Evolutionary conservation across 768 basidiomycete genomes (phyloP).

Genomic region (Sporobolomyces pararoseus): DNA sequence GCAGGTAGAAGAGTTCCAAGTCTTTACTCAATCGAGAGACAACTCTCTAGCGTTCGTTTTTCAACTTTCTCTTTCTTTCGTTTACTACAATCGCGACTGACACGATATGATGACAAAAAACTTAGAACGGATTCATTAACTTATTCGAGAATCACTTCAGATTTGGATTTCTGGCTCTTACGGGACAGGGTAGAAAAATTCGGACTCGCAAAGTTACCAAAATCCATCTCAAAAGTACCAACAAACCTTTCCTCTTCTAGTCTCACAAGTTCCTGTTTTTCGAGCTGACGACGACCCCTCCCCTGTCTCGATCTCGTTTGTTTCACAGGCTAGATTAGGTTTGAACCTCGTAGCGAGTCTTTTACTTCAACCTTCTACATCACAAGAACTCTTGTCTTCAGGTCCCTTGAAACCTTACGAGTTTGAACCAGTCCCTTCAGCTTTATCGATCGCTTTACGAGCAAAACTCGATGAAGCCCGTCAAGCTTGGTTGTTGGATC

Average conservation of each 20-base stretch:
- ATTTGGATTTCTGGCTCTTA: constrained; percentile 40
- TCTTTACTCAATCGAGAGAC: constrained; percentile 1
- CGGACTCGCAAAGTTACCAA: constrained; percentile 16
- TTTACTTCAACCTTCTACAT: constrained; percentile 32
- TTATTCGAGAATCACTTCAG: constrained; percentile 34
- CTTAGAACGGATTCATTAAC: constrained; percentile 29
- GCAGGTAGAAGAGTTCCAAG: constrained; percentile 69
- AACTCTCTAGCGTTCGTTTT: constrained; percentile 14
- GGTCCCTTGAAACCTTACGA: constrained; percentile 33
- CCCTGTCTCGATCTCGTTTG: background rate
- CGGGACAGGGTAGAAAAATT: constrained; percentile 33
- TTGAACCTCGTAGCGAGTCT: constrained; percentile 31
- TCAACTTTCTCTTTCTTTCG: background rate
- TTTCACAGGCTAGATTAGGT: constrained; percentile 33
- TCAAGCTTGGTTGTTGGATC: background rate
- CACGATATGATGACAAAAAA: background rate
- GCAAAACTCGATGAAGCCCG: constrained; percentile 32
- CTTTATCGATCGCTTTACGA: constrained; percentile 21
- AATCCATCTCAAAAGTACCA: constrained; percentile 31
- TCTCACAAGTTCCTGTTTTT: background rate
- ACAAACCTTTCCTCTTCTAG: background rate
- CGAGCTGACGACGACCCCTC: too few species aligned
- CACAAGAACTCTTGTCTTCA: constrained; percentile 14
- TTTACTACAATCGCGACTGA: background rate
- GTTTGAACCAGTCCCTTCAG: constrained; percentile 39